These are phyloP conservation scores for Pachysandra terminalis DNA, from an alignment of 164 flowering plant species.

Conservation along the genomic window DNA sequence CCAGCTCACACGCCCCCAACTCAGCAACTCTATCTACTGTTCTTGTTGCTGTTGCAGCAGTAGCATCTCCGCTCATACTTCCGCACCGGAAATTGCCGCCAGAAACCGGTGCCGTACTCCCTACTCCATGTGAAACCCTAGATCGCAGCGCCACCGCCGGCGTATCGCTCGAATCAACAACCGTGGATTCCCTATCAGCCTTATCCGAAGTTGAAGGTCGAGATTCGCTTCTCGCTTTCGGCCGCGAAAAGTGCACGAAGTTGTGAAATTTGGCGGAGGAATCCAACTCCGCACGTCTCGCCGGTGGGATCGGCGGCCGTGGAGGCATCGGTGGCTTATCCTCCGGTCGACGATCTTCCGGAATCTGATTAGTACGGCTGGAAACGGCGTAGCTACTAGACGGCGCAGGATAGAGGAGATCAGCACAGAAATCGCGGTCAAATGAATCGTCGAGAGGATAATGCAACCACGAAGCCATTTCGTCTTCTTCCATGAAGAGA, in stretches of 20 bases:
- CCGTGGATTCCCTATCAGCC: constrained; percentile 38
- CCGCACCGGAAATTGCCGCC: constrained; percentile 18
- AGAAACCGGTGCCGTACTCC: constrained; percentile 4
- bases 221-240: constrained; percentile 17
- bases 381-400: constrained; percentile 11
- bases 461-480: constrained; percentile 92
- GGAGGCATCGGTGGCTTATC: constrained; percentile 15
- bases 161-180: constrained; percentile 55
- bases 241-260: constrained; percentile 43
- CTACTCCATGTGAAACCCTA: constrained; percentile 23
- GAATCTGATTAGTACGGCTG: constrained; percentile 2
- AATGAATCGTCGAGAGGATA: constrained; percentile 52
- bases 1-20: constrained; percentile 26
- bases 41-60: neutral
- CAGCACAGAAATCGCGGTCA: constrained; percentile 42
- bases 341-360: constrained; percentile 6
- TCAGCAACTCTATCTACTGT: constrained; percentile 17
- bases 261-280: constrained; percentile 21
- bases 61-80: constrained; percentile 15
- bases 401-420: constrained; percentile 31
- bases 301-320: constrained; percentile 43
- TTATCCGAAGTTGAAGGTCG: constrained; percentile 27
- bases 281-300: constrained; percentile 16
- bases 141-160: constrained; percentile 26
- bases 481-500: constrained; percentile 84